Conservation (phyloP, 352 stramenopile genomes). For the Pythium grandisporangium region DNA sequence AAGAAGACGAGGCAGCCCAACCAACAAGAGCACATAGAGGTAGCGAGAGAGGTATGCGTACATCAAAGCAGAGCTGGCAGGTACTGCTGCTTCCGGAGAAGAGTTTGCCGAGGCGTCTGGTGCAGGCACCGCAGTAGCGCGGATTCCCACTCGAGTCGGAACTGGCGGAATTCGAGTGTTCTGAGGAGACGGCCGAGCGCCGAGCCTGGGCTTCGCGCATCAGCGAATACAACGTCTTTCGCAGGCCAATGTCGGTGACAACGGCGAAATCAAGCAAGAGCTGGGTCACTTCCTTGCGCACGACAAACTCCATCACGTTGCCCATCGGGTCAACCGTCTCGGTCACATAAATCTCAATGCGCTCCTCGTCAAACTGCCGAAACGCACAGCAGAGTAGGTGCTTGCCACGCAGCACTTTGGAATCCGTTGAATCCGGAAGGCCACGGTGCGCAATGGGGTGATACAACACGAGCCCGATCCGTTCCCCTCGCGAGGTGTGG, state of each 20-base stretch:
- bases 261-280: slow-evolving; percentile 4
- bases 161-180: no score
- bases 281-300: slow-evolving; percentile 15
- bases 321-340: slow-evolving; percentile 13
- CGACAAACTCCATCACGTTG: background rate
- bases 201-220: slow-evolving; percentile 10
- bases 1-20: no score
- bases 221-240: slow-evolving; percentile 38
- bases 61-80: slow-evolving; percentile 10
- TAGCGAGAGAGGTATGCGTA: background rate
- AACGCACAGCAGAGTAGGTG: slow-evolving; percentile 24
- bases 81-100: slow-evolving; percentile 2
- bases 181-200: background rate
- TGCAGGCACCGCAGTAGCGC: slow-evolving; percentile 4
- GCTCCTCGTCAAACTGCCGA: slow-evolving; percentile 22
- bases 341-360: slow-evolving; percentile 33
- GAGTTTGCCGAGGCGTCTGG: background rate
- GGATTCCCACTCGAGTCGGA: background rate
- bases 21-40: no score
- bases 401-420: slow-evolving; percentile 22
- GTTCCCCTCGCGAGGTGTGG: slow-evolving; percentile 17
- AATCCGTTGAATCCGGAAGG: slow-evolving; percentile 22
- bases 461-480: slow-evolving; percentile 28
- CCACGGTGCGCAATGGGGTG: slow-evolving; percentile 50
- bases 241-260: slow-evolving; percentile 14